Evolutionary conservation across 257 asterid species (phyloP), one percentile per base, ranked within the genome.

Genomic region (Craterostigma plantagineum): DNA sequence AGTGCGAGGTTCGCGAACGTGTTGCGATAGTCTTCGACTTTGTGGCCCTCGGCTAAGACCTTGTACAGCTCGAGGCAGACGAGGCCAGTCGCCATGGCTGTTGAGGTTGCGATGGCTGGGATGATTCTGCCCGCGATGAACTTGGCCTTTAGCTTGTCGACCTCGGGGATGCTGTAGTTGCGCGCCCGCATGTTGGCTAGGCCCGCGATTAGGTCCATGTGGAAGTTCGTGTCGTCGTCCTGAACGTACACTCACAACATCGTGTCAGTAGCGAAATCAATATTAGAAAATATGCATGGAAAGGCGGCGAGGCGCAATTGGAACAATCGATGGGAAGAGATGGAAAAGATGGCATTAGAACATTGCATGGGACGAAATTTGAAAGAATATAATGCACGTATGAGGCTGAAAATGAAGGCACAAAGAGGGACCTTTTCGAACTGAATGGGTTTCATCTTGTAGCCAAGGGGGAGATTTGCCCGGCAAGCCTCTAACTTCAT

Each of bases 1-100:
- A 69, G 70, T 0, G 77, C 78, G 13, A 66, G 73, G 62, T 65
- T 69, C 0, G 73, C 77, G 38, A 69, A 69, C n/a, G 77, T 58
- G 63, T 69, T 69, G 13, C 77, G 67, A 38, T 69, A 69, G 42
- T 69, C 77, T 51, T 69, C 77, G 17, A 69, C 12, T 42, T 65
- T 61, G 61, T 65, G 73, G 4, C 46, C 43, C 15, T 62, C 67
- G 16, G 59, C 64, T 3, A 69, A 40, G 18, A 50, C 73, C 50
- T 69, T 69, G 11, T 69, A 69, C 30, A 45, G 49, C 35, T 45
- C 35, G 14, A 45, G 49, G 49, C 49, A 45, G 6, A 45, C 49
- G 35, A 45, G 14, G 1, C 49, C 49, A 17, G 35, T 17, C 7
- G 49, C 49, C 49, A 45, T 7, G 11, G 49, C 49, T 2, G 49